Percentiles rank a stretch among this genome's conserved stretches.
These are phyloP conservation scores for Ormosia semicastrata DNA, from an alignment of 306 rosid genomes.

Conservation along the genomic window DNA sequence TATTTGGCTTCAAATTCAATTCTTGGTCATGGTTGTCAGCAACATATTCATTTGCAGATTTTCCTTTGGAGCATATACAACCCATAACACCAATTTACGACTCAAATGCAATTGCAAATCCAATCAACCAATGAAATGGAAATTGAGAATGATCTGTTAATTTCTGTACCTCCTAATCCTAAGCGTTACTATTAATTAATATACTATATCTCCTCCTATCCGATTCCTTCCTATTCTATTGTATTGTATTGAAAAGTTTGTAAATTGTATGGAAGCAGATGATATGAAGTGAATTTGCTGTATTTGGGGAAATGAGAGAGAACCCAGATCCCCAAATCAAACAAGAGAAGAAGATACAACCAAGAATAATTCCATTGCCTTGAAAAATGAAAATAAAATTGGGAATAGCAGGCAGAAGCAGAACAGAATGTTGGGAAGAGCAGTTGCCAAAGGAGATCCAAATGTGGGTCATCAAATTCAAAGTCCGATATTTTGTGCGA, in stretches of 20 bases:
- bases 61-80: constrained; percentile 67
- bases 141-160: background rate
- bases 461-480: background rate
- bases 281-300: background rate
- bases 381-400: no score
- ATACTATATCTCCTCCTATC: background rate
- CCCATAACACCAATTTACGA: constrained; percentile 49
- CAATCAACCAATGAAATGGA: background rate
- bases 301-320: background rate
- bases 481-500: no score
- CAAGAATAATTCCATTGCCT: no score
- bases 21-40: constrained; percentile 38
- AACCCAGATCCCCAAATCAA: constrained; percentile 28
- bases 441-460: background rate
- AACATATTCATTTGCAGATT: constrained; percentile 28
- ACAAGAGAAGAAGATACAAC: background rate
- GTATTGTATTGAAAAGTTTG: background rate
- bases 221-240: no score
- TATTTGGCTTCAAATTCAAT: constrained; percentile 18
- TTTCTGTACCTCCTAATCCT: background rate
- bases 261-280: background rate
- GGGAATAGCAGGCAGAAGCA: no score
- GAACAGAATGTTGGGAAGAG: no score
- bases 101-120: background rate
- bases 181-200: no score